Conservation (phyloP, 176 grass and related monocot species). For the Avena sativa region DNA sequence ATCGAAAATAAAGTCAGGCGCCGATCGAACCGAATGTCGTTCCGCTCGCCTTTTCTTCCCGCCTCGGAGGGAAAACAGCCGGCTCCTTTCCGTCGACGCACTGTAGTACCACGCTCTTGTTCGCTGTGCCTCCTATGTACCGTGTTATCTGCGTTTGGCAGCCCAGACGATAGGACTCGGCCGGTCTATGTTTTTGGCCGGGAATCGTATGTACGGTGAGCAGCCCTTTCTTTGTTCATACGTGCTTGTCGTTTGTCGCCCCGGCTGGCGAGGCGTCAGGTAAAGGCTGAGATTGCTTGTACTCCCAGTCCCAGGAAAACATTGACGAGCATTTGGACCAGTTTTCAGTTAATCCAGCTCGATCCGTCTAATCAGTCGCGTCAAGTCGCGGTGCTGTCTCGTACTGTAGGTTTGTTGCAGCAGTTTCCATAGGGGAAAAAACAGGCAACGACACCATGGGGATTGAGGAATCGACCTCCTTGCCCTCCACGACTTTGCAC, state of each 20-base stretch:
- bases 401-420: neutral
- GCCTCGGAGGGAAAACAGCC: neutral
- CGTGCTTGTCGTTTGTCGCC: neutral
- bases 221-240: neutral
- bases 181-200: neutral
- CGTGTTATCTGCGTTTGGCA: neutral
- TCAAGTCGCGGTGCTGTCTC: neutral
- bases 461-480: neutral
- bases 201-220: neutral
- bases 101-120: too few relatives aligned
- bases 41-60: too few relatives aligned
- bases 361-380: constrained; percentile 21
- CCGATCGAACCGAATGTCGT: neutral
- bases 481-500: too few relatives aligned
- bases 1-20: neutral
- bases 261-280: neutral
- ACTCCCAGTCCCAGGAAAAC: neutral
- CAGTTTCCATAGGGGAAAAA: too few relatives aligned
- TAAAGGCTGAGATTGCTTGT: too few relatives aligned
- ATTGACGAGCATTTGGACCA: neutral
- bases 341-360: neutral
- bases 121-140: neutral
- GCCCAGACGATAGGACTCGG: neutral
- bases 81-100: neutral
- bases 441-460: neutral